Base-by-base conservation (phyloP, 176 grass and related monocot species). In the Triticum urartu region DNA sequence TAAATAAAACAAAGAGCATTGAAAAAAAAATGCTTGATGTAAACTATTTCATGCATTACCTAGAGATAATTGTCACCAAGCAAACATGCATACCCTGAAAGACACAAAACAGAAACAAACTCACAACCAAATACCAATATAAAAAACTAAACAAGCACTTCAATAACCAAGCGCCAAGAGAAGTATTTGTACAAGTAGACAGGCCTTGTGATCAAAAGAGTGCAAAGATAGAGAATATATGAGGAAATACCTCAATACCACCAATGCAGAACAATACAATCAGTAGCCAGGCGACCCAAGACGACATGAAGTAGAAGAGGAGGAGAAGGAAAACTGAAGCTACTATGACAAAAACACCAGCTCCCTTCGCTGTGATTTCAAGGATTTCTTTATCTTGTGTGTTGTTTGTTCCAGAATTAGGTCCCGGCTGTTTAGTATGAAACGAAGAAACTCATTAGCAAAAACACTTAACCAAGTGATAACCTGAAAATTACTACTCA, bases 231-330 rank as follows among this genome's bases (percentile, higher is more conserved):
- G 43, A 32, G 62, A 80, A 63, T 32, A 88, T 35, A 67, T 3
- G 10, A 68, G 56, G 87, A 76, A 34, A 40, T 95, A 98, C 96
- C 93, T 98, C 96, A 86, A 86, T 82, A 84, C 96, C 96, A 86
- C 96, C 96, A 61, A 98, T 95, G 87, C 96, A 98, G 84, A 98
- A 98, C 61, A 98, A 75, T 28, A 95, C 90, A 65, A 95, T 95
- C 79, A 98, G 76, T 56, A 98, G 66, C 96, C 96, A 98, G 65
- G 94, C 79, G 26, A 98, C 88, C 96, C 93, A 98, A 85, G 92
- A 89, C 7, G 96, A 98, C 96, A 98, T 98, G 79, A 98, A 94
- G 87, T 95, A 98, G 88, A 98, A 98, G 79, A 98, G 80, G 56
- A 98, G 90, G 58, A 98, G 91, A 43, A 98, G 91, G 81, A 98